phyloP scores from a whole-genome alignment of 495 filamentous ascomycete species.

The Annulohypoxylon maeteangense region DNA sequence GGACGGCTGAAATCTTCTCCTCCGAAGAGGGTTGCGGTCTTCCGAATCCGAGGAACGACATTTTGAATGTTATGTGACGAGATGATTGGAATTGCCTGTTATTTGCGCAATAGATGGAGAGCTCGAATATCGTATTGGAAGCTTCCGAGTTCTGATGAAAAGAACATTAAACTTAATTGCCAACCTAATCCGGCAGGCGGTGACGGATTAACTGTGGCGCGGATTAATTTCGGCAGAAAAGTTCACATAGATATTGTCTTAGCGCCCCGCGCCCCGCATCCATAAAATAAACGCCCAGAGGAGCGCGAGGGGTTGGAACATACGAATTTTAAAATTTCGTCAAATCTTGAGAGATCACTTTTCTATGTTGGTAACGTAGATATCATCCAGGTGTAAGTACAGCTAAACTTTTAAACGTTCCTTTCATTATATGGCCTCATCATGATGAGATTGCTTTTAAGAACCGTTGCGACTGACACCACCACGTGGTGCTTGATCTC shows the following conservation, averaged over 20 bases:
- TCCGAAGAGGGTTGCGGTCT: constrained; percentile 89
- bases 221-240: constrained; percentile 30
- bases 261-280: not conserved
- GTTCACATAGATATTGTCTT: not conserved
- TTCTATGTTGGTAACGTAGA: not conserved
- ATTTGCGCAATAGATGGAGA: constrained; percentile 24
- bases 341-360: not conserved
- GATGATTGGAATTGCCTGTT: constrained; percentile 7
- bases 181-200: constrained; percentile 37
- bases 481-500: constrained; percentile 68
- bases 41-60: constrained; percentile 95
- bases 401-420: not conserved
- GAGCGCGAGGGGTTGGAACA: not conserved
- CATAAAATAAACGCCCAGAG: not conserved
- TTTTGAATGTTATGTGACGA: constrained; percentile 54
- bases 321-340: not conserved
- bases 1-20: constrained; percentile 93
- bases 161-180: constrained; percentile 29
- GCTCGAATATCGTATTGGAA: constrained; percentile 5
- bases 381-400: constrained; percentile 14
- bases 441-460: constrained; percentile 62
- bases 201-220: constrained; percentile 37
- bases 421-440: constrained; percentile 15
- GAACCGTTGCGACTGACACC: constrained; percentile 98
- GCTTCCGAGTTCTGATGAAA: constrained; percentile 15